Evolutionary conservation across 208 protist species (phyloP).

Genomic region (Phytomonas serpens): DNA sequence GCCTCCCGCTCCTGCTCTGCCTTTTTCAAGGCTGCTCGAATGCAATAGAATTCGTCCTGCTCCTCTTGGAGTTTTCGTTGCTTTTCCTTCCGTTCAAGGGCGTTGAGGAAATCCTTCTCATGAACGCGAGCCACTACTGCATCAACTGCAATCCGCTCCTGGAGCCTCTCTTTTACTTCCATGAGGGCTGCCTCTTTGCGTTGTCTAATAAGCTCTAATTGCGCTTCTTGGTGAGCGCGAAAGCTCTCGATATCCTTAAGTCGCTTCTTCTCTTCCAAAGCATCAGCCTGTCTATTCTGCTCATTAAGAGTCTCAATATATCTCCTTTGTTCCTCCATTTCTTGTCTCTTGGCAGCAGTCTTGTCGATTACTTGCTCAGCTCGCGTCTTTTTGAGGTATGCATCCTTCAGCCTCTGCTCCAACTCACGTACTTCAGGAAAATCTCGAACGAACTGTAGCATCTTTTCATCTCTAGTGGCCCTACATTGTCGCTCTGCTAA

Average conservation of each 20-base stretch:
- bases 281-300: conserved; percentile 34
- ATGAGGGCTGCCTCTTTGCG: conserved; percentile 32
- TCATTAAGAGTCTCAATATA: conserved; percentile 51
- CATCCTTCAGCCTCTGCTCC: conserved; percentile 60
- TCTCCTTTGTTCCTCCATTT: conserved; percentile 46
- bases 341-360: conserved; percentile 22
- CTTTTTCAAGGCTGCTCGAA: conserved; percentile 64
- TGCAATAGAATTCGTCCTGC: conserved; percentile 68
- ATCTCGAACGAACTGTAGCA: conserved; percentile 75
- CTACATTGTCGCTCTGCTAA: conserved; percentile 67
- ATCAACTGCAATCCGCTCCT: conserved; percentile 86
- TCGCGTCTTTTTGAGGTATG: conserved; percentile 70
- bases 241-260: conserved; percentile 57
- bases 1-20: conserved; percentile 64
- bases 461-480: conserved; percentile 77
- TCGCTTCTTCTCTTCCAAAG: conserved; percentile 47
- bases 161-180: conserved; percentile 53
- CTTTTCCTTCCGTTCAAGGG: conserved; percentile 49
- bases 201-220: conserved; percentile 74
- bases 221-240: conserved; percentile 58
- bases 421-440: conserved; percentile 76
- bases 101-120: conserved; percentile 77
- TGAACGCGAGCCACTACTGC: conserved; percentile 78
- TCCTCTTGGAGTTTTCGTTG: conserved; percentile 75
- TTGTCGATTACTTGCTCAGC: conserved; percentile 62